Evolutionary conservation across 1,139 yeast species (phyloP), one percentile per base, ranked within the genome.

Genomic region (Yamadazyma pseudoaaseri): DNA sequence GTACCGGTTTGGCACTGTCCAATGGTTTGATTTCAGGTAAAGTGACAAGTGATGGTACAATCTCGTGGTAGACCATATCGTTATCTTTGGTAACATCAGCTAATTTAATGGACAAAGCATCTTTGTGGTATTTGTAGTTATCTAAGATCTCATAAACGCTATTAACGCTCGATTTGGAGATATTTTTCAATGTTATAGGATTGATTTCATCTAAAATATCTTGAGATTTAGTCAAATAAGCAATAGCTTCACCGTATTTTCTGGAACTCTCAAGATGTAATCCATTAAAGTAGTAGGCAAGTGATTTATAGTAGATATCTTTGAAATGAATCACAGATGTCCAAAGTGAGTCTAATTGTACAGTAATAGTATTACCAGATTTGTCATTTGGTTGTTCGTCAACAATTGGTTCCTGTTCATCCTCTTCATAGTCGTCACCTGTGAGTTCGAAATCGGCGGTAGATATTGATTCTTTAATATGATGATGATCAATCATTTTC

Each of bases 51-150:
- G 77, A 70, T 1, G 95, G 95, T 10, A 90, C 65, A 2, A 71
- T 54, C 17, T 83, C 90, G 55, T 92, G 95, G 50, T 86, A 92
- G 29, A 92, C 86, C 50, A 80, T 81, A 52, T 92, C 97, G 51
- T 92, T 92, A 51, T 92, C 97, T 48, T 85, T 86, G 22, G 72
- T 79, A 42, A 85, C 54, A 7, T 72, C 70, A 3, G 56, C 55
- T 28, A 78, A 52, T 31, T 75, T 74, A 26, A 69, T 65, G 17
- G 59, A 58, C 34, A 73, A 58, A 0, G 73, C 62, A 41, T 71
- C 76, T 29, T 61, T 58, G 37, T 71, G 77, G 36, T 58, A 65
- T 39, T 72, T 71, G 44, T 58, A 60, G 35, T 65, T 62, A 37
- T 71, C 76, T 36, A 68, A 53, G 24, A 69, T 45, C 29, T 66